Percentiles rank a stretch among this genome's conserved stretches.
These are phyloP conservation scores for Sutorius eximius DNA, from an alignment of 1,284 basidiomycete species.

Conservation along the genomic window DNA sequence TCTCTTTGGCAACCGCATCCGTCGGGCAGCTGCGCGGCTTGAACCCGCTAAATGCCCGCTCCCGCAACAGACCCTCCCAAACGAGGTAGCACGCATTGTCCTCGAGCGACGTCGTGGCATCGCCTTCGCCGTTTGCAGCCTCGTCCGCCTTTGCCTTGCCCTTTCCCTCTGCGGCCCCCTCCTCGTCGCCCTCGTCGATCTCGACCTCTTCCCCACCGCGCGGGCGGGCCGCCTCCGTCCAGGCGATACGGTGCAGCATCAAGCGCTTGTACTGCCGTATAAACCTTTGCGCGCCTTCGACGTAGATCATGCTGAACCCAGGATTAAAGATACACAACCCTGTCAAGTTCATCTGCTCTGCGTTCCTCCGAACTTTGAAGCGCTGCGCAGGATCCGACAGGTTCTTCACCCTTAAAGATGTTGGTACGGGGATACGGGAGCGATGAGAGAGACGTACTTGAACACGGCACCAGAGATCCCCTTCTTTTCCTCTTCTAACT, in stretches of 20 bases:
- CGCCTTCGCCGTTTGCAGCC: constrained; percentile 12
- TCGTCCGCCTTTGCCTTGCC: constrained; percentile 30
- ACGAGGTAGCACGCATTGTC: constrained; percentile 89
- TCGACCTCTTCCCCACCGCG: constrained; percentile 72
- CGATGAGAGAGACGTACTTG: constrained; percentile 59
- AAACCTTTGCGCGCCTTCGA: constrained; percentile 88
- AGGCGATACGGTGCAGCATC: constrained; percentile 87
- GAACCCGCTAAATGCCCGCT: constrained; percentile 80
- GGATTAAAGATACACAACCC: constrained; percentile 91
- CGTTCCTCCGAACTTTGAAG: constrained; percentile 96
- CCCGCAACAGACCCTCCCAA: constrained; percentile 90
- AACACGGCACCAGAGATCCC: constrained; percentile 88
- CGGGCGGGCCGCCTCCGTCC: constrained; percentile 89
- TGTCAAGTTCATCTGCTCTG: constrained; percentile 85
- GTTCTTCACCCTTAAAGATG: constrained; percentile 67
- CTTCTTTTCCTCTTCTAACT: constrained; percentile 82
- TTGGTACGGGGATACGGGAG: neutral
- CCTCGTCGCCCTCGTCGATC: constrained; percentile 53
- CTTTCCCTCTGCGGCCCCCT: constrained; percentile 39
- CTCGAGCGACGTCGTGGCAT: constrained; percentile 53
- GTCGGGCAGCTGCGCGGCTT: constrained; percentile 84
- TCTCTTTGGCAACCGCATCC: constrained; percentile 83
- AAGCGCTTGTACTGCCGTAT: constrained; percentile 88
- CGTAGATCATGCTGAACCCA: constrained; percentile 86
- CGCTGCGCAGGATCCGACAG: constrained; percentile 91